Conservation (phyloP, 768 basidiomycete genomes). For the Mrakia frigida region DNA sequence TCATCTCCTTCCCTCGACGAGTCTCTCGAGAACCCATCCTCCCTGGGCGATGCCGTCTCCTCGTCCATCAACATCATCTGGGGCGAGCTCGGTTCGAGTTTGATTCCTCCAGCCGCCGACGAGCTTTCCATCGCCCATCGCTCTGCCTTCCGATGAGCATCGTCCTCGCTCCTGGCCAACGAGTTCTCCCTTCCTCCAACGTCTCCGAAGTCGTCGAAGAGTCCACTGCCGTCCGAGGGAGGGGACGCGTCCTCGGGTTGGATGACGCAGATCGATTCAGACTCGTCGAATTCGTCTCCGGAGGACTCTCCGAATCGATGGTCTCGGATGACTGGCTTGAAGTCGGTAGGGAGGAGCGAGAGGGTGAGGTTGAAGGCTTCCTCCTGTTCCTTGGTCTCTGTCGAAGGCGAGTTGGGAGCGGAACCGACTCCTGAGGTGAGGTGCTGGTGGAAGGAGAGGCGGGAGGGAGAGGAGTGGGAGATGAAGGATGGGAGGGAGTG, state of each 20-base stretch:
- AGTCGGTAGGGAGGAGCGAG: constrained; percentile 12
- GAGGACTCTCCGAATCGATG: background rate
- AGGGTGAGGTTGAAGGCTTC: constrained; percentile 21
- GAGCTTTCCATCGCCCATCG: constrained; percentile 15
- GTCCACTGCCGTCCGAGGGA: background rate
- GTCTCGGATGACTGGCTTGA: constrained; percentile 4
- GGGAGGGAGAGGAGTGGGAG: constrained; percentile 15
- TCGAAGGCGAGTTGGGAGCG: constrained; percentile 8
- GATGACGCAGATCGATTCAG: constrained; percentile 14
- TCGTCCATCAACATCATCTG: background rate
- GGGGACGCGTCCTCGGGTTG: constrained; percentile 4
- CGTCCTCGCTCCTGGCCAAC: background rate
- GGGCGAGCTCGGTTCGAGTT: constrained; percentile 8
- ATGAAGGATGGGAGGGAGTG: constrained; percentile 1
- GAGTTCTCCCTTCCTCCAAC: background rate
- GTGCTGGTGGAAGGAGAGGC: background rate
- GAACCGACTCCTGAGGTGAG: background rate
- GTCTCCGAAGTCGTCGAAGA: constrained; percentile 14
- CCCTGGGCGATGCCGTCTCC: background rate
- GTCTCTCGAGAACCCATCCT: background rate
- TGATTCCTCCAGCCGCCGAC: background rate
- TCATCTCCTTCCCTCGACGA: constrained; percentile 22
- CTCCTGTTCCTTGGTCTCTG: constrained; percentile 17
- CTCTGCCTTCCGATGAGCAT: background rate
- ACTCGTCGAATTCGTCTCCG: constrained; percentile 12